Percentiles rank a stretch among this genome's conserved stretches.
phyloP scores from a whole-genome alignment of 768 basidiomycete genomes.

The button mushroom (Agaricus bisporus) region DNA sequence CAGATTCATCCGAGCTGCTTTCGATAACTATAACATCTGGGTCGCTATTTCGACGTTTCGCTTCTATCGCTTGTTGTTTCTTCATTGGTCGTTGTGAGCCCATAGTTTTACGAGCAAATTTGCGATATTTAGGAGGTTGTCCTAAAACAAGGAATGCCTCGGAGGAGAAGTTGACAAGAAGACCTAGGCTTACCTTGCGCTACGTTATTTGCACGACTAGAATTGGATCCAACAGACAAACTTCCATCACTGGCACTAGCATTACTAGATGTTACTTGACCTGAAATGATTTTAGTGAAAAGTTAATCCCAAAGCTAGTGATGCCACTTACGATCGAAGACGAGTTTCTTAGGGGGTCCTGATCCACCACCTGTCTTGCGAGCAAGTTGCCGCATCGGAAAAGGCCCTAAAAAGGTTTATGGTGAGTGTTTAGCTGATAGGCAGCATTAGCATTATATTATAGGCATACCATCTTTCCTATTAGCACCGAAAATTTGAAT shows the following conservation, averaged over 20 bases:
- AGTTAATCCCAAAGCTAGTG: not conserved
- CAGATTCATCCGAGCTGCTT: slow-evolving; percentile 3
- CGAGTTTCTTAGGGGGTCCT: not conserved
- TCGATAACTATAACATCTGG: not conserved
- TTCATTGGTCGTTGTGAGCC: too few species aligned
- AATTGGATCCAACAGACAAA: not conserved
- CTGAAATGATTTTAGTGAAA: not conserved
- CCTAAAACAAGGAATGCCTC: too few species aligned
- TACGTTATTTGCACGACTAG: not conserved
- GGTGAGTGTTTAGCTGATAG: too few species aligned
- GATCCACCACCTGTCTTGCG: not conserved
- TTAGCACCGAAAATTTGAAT: not conserved
- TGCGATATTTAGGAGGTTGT: too few species aligned
- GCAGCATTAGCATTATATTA: too few species aligned
- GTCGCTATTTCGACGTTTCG: not conserved
- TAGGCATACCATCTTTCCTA: not conserved
- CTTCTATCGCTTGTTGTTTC: not conserved
- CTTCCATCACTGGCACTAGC: not conserved
- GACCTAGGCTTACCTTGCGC: not conserved
- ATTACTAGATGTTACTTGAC: not conserved
- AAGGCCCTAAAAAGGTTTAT: too few species aligned
- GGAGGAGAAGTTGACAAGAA: too few species aligned
- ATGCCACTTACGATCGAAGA: slow-evolving; percentile 2
- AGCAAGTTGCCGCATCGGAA: not conserved
- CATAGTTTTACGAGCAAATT: too few species aligned